These are phyloP conservation scores for Cyberlindnera xishuangbannaensis DNA, from an alignment of 805 yeast species.

Conservation along the genomic window DNA sequence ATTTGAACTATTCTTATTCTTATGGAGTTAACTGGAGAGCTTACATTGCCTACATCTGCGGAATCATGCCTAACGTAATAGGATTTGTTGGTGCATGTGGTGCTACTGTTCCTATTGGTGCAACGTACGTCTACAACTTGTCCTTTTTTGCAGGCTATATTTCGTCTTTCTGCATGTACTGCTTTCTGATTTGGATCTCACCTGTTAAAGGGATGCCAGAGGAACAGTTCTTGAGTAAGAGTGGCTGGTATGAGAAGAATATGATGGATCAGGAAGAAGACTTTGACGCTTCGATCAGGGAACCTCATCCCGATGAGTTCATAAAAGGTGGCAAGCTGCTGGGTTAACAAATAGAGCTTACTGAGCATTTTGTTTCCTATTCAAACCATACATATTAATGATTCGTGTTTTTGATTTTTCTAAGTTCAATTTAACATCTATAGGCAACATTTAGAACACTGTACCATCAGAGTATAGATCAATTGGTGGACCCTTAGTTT, in stretches of 20 bases:
- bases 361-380: not conserved
- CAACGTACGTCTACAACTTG: constrained; percentile 63
- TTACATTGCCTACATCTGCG: constrained; percentile 69
- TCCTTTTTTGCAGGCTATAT: constrained; percentile 76
- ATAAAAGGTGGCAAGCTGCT: constrained; percentile 8
- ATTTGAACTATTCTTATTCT: constrained; percentile 49
- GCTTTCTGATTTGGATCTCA: constrained; percentile 42
- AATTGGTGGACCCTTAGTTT: constrained; percentile 57
- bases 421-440: not conserved
- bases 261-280: constrained; percentile 10
- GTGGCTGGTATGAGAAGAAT: constrained; percentile 40
- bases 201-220: constrained; percentile 47
- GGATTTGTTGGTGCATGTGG: constrained; percentile 86
- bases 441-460: constrained; percentile 36
- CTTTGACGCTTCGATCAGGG: constrained; percentile 14
- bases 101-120: constrained; percentile 74
- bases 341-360: not conserved
- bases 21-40: constrained; percentile 83
- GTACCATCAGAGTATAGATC: constrained; percentile 60
- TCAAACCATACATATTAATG: not conserved
- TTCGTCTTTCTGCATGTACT: constrained; percentile 50
- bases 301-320: constrained; percentile 17
- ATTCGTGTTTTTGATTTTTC: not conserved
- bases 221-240: constrained; percentile 34
- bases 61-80: constrained; percentile 76